Base-by-base conservation (phyloP, 2,329 filamentous ascomycete species). In the Alternaria gansuensis region DNA sequence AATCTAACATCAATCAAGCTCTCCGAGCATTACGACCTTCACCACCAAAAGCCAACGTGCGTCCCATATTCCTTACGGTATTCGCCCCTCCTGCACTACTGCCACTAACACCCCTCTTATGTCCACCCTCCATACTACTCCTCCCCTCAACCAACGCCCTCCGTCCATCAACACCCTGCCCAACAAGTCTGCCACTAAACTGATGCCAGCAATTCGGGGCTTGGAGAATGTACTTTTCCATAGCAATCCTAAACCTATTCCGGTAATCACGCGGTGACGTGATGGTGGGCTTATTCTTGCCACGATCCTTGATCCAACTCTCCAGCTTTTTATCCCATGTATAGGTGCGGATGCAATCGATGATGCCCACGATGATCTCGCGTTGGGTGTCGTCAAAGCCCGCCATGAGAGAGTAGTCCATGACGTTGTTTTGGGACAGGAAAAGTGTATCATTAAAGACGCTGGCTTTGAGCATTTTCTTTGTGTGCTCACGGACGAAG, bases 271-370 rank as follows among this genome's bases (percentile, higher is more conserved):
- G 96, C 2, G 95, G 96, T 78, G 91, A 96, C 10, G 95, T 99
- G 50, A 99, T 95, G 0, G 95, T 99, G 8, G 96, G 96, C 62
- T 92, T 86, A 68, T 89, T 89, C 77, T 89, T 89, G 71, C 96
- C 95, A 37, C 94, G 90, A 74, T 98, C 93, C 79, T 99, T 99
- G 84, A 99, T 97, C 95, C 95, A 99, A 54, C 90, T 95, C 81
- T 99, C 95, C n/a, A 99, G 86, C 76, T 97, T 97, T 84, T 99
- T 99, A 82, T 99, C 95, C 93, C 95, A 99, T 0, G 95, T 99
- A 75, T 98, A 99, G 0, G 95, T 99, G 54, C 95, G 88, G 67
- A 99, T 98, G 76, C 95, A 98, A 77, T 99, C 78, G 65, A 99
- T 98, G 71, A 99, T 98, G 4, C 95, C 95, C 2, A 99, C 93